A percentile compares a stretch with the other conserved stretches of the same genome.
These are phyloP conservation scores for Globomyces pollinis-pini DNA, from an alignment of 192 early-diverging fungal species.

Conservation along the genomic window DNA sequence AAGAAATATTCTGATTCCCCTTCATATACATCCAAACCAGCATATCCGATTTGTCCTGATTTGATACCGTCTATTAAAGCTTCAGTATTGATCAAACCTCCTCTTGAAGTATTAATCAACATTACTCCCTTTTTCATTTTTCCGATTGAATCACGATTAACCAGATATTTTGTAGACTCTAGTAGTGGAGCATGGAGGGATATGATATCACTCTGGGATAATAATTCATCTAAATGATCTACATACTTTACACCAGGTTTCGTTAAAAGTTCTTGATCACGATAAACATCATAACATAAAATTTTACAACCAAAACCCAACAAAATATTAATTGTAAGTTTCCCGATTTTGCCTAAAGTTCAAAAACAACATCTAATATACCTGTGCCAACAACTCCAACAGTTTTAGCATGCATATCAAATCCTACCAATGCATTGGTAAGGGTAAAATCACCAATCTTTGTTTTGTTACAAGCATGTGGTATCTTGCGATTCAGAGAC, in stretches of 20 bases:
- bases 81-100: slow-evolving; percentile 32
- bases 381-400: slow-evolving; percentile 37
- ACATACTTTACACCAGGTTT: slow-evolving; percentile 23
- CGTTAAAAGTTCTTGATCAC: slow-evolving; percentile 19
- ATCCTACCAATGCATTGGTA: slow-evolving; percentile 28
- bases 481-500: slow-evolving; percentile 37
- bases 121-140: slow-evolving; percentile 40
- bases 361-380: background rate
- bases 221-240: slow-evolving; percentile 30
- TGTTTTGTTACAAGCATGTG: slow-evolving; percentile 21
- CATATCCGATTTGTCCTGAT: slow-evolving; percentile 28
- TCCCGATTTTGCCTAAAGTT: slow-evolving; percentile 46
- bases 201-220: slow-evolving; percentile 25
- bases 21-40: slow-evolving; percentile 50
- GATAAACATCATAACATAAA: slow-evolving; percentile 40
- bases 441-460: slow-evolving; percentile 34
- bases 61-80: slow-evolving; percentile 34
- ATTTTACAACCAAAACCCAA: slow-evolving; percentile 40
- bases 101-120: slow-evolving; percentile 39
- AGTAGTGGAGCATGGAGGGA: slow-evolving; percentile 38
- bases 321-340: slow-evolving; percentile 35
- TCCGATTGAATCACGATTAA: slow-evolving; percentile 25
- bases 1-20: slow-evolving; percentile 30
- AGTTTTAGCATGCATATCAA: slow-evolving; percentile 44
- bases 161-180: slow-evolving; percentile 33